Conservation (phyloP, 495 filamentous ascomycete genomes). For the Aspergillus wentii region DNA sequence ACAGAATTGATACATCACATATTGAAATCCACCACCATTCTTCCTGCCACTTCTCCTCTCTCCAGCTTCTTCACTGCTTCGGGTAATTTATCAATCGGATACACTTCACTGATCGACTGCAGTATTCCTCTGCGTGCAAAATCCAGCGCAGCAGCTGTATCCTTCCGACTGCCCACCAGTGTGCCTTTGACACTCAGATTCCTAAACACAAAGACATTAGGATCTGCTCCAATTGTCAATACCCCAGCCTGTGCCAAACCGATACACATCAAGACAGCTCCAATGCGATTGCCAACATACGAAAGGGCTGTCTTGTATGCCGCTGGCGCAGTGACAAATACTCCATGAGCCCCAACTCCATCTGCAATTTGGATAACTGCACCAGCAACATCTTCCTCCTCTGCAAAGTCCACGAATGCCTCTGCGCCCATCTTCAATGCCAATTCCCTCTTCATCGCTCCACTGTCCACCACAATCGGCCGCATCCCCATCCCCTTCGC, state of each 20-base stretch:
- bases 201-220: conserved; percentile 34
- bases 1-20: too few species aligned
- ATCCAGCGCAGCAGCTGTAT: conserved; percentile 39
- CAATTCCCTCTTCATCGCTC: conserved; percentile 33
- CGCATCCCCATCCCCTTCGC: conserved; percentile 52
- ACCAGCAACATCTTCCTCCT: conserved; percentile 26
- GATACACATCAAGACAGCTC: conserved; percentile 44
- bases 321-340: conserved; percentile 45
- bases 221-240: conserved; percentile 34
- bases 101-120: conserved; percentile 35
- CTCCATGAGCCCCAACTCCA: conserved; percentile 45
- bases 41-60: conserved; percentile 39
- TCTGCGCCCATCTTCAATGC: conserved; percentile 45
- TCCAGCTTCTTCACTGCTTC: conserved; percentile 36
- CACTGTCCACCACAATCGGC: conserved; percentile 47
- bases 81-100: conserved; percentile 32
- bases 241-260: conserved; percentile 26
- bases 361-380: conserved; percentile 37
- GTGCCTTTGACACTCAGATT: conserved; percentile 44
- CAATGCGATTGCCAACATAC: conserved; percentile 36
- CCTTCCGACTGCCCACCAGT: conserved; percentile 41
- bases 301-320: conserved; percentile 36
- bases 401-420: conserved; percentile 45
- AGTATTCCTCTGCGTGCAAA: conserved; percentile 43
- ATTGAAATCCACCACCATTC: conserved; percentile 49